Evolutionary conservation across 768 basidiomycete species (phyloP), one percentile per base, ranked within the genome.

Genomic region (Russula sp.): DNA sequence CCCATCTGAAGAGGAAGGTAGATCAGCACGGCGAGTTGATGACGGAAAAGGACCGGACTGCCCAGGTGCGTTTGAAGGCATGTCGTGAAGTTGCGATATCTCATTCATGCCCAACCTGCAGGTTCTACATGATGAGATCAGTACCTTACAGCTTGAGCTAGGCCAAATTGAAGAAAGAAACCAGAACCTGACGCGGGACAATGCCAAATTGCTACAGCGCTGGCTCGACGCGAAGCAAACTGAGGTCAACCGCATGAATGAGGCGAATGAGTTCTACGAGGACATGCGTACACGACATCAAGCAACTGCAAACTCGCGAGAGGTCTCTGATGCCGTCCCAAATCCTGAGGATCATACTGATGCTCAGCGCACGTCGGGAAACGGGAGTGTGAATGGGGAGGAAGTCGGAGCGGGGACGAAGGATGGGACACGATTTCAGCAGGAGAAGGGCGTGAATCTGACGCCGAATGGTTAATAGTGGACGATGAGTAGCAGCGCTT

Each of bases 211-310:
- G 32, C 80, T 98, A 1, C 94, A 97, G 73, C 88, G 96, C 18
- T 99, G 97, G 96, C 80, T 98, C 9, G 97, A 98, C 70, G 87
- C 89, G 67, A 97, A 97, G 76, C 93, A 97, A 72, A 77, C 80
- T 13, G 94, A 95, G 70, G 96, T 89, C 9, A 93, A 94, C 74
- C 87, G 86, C 75, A 91, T 99, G 90, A 98, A 98, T 75, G 90
- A 91, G 69, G 92, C 89, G 14, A 92, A 93, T 72, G 81, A 89
- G 61, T 91, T 91, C 73, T 94, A 94, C 70, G 91, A 94, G 73
- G 86, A 88, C 68, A 87, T 93, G 86, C 86, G 87, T 61, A 85
- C 88, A 39, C 82, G 81, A 64, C 85, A 86, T 69, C 81, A 88
- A 67, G 79, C 83, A 6, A 82, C 83, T 1, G 69, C 83, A 32